Percentiles rank a stretch among this genome's conserved stretches.
Evolutionary conservation across 83 land plant genomes (phyloP).

Genomic region (Diphasiastrum complanatum): DNA sequence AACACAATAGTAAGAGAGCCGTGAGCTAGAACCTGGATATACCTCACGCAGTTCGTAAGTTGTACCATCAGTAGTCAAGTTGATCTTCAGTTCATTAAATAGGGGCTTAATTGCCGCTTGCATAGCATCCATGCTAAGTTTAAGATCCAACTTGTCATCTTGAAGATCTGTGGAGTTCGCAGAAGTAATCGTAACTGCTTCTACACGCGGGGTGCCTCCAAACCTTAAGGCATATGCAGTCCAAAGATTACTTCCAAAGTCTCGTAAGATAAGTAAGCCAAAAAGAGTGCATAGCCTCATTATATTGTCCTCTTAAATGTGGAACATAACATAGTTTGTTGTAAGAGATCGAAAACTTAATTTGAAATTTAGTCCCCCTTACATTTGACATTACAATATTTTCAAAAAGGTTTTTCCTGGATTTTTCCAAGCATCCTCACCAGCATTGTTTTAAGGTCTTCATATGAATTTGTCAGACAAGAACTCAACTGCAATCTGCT

Average conservation of each 20-base stretch:
- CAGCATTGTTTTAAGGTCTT: no score
- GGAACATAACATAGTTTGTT: no score
- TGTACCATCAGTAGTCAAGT: neutral
- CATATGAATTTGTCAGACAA: no score
- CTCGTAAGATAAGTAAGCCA: neutral
- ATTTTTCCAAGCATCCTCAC: no score
- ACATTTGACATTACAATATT: no score
- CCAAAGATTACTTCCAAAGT: neutral
- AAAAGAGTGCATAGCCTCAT: no score
- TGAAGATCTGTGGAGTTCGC: slow-evolving; percentile 1
- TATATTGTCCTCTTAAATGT: no score
- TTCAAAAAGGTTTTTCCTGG: no score
- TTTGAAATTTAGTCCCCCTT: no score
- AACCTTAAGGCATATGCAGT: slow-evolving; percentile 22
- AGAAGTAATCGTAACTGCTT: slow-evolving; percentile 31
- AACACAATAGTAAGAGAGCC: neutral
- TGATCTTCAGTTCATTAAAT: slow-evolving; percentile 25
- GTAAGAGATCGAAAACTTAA: no score
- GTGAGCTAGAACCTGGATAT: slow-evolving; percentile 3
- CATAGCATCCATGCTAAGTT: slow-evolving; percentile 40
- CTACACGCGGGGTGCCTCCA: slow-evolving; percentile 40
- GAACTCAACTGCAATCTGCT: no score
- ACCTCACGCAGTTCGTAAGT: neutral
- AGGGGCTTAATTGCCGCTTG: slow-evolving; percentile 27
- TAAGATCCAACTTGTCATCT: slow-evolving; percentile 20